Percentiles rank a stretch among this genome's conserved stretches.
Conservation (phyloP, 192 early-diverging fungal genomes). For the Linnemannia schmuckeri region DNA sequence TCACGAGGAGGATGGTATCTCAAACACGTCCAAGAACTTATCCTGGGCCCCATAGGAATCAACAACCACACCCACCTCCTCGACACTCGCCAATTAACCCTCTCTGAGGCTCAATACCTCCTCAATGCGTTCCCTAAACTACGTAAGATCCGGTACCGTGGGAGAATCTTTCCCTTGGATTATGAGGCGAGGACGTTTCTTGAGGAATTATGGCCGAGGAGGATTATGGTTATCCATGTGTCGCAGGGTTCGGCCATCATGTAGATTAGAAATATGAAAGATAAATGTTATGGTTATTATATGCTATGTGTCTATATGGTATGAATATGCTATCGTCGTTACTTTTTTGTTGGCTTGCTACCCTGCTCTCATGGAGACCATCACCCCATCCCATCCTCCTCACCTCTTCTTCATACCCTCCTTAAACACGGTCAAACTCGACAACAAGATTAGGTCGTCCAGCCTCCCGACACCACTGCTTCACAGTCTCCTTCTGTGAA, state of each 20-base stretch:
- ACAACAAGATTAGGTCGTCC: slow-evolving; percentile 28
- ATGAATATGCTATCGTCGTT: neutral
- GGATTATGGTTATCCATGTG: slow-evolving; percentile 15
- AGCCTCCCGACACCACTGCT: slow-evolving; percentile 39
- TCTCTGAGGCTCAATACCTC: neutral
- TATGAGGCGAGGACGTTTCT: neutral
- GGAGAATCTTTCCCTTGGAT: slow-evolving; percentile 9
- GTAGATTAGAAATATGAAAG: neutral
- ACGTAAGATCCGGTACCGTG: slow-evolving; percentile 32
- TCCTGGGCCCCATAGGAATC: neutral
- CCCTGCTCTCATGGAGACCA: neutral
- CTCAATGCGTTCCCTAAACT: slow-evolving; percentile 18
- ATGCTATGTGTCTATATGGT: neutral
- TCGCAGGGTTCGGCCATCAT: slow-evolving; percentile 5
- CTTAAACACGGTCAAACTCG: slow-evolving; percentile 31
- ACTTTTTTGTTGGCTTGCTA: neutral
- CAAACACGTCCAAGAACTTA: neutral
- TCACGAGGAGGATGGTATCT: neutral
- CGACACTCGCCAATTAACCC: neutral
- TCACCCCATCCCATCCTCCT: neutral
- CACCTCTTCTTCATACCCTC: neutral
- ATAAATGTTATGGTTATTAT: neutral
- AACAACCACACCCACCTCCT: neutral
- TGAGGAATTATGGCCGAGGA: neutral
- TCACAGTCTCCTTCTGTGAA: slow-evolving; percentile 26